Percentiles rank a stretch among this genome's conserved stretches.
Evolutionary conservation across 352 stramenopile genomes (phyloP).

Genomic region (Phytopythium mirpurense): DNA sequence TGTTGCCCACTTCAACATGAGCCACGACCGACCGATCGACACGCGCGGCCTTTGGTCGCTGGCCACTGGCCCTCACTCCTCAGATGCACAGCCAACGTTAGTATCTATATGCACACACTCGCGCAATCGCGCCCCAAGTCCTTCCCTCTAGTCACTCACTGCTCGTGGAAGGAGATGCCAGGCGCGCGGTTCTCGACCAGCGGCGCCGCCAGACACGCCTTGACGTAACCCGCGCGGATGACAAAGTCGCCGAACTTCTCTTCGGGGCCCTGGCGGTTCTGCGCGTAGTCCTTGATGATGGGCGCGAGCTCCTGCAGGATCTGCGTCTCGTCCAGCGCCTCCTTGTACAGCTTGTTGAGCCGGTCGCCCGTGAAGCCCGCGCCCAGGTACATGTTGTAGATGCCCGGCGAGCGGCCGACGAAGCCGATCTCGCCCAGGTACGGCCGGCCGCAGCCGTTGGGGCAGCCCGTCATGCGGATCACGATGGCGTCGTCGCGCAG

Average conservation of each 20-base stretch:
- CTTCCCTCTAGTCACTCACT: too few species aligned
- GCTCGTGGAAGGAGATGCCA: conserved; percentile 68
- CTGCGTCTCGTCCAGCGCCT: conserved; percentile 68
- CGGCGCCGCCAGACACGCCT: conserved; percentile 57
- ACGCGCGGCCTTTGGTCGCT: too few species aligned
- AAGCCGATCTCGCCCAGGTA: conserved; percentile 98
- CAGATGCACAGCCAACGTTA: background rate
- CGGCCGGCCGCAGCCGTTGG: conserved; percentile 95
- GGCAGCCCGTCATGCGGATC: conserved; percentile 98
- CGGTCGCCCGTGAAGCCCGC: conserved; percentile 72
- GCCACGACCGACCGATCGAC: too few species aligned
- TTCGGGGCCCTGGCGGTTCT: conserved; percentile 54
- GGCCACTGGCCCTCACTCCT: too few species aligned
- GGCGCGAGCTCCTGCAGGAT: conserved; percentile 66
- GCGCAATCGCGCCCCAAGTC: too few species aligned
- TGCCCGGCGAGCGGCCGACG: conserved; percentile 94
- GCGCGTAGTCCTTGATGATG: conserved; percentile 76
- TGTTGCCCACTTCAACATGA: too few species aligned
- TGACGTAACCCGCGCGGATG: conserved; percentile 66
- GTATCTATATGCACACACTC: background rate
- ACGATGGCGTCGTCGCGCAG: conserved; percentile 94
- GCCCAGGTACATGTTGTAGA: conserved; percentile 97
- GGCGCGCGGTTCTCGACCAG: conserved; percentile 54
- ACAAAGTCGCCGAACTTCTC: conserved; percentile 87
- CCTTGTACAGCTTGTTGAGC: conserved; percentile 83